Evolutionary conservation across 2,329 filamentous ascomycete genomes (phyloP).

Genomic region (Iodosphaeria phyllophila): DNA sequence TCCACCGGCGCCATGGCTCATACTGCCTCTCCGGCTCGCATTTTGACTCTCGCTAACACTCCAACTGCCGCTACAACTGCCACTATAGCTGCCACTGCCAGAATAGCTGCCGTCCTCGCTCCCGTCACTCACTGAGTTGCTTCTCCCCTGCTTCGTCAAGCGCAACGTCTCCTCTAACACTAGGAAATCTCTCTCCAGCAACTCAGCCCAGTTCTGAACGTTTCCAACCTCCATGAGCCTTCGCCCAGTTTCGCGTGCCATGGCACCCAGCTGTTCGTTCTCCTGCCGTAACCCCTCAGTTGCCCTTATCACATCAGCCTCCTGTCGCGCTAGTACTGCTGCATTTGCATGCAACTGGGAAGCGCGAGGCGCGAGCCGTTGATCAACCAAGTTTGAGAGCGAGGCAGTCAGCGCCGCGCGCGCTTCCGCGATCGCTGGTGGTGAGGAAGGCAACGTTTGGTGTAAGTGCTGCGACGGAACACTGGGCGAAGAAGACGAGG

Average conservation of each 20-base stretch:
- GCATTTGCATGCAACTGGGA: constrained; percentile 51
- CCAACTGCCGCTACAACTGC: constrained; percentile 10
- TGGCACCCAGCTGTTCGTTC: constrained; percentile 43
- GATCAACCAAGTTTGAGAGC: constrained; percentile 52
- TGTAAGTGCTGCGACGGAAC: constrained; percentile 14
- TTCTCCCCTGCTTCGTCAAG: constrained; percentile 22
- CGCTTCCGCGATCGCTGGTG: constrained; percentile 33
- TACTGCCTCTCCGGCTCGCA: not conserved
- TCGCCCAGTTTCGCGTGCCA: constrained; percentile 42
- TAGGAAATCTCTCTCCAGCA: constrained; percentile 50
- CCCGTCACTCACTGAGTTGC: constrained; percentile 5
- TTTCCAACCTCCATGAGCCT: constrained; percentile 63
- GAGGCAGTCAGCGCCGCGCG: constrained; percentile 40
- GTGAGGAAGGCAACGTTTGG: constrained; percentile 22
- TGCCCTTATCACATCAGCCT: constrained; percentile 42
- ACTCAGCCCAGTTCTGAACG: constrained; percentile 76
- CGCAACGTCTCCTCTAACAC: constrained; percentile 46
- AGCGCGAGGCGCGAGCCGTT: constrained; percentile 49
- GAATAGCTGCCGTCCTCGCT: constrained; percentile 8
- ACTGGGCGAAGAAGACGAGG: too few relatives aligned
- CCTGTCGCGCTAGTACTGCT: constrained; percentile 45
- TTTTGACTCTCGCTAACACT: constrained; percentile 11
- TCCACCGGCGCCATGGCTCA: not conserved
- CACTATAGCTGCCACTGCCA: constrained; percentile 11
- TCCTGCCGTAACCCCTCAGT: constrained; percentile 42